Evolutionary conservation across 1,139 yeast genomes (phyloP).

Genomic region (Eremothecium gossypii): DNA sequence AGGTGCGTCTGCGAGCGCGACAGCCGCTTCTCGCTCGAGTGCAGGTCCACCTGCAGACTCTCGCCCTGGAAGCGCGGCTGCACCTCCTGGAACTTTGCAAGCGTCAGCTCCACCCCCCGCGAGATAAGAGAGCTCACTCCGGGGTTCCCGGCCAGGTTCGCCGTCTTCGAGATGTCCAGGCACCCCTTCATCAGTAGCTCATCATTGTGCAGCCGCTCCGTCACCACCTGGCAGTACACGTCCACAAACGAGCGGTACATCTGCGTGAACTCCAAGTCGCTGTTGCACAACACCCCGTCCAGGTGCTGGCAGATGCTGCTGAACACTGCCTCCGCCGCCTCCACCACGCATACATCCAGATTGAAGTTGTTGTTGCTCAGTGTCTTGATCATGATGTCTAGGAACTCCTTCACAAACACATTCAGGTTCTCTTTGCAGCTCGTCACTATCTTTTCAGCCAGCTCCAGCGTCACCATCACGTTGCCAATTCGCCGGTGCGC

Average conservation of each 20-base stretch:
- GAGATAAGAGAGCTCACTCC: conserved; percentile 22
- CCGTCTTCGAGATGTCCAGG: conserved; percentile 24
- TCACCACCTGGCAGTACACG: conserved; percentile 20
- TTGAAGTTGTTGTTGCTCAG: conserved; percentile 23
- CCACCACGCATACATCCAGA: conserved; percentile 26
- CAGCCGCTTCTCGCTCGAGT: conserved; percentile 18
- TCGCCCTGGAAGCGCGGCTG: conserved; percentile 18
- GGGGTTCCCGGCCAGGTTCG: conserved; percentile 23
- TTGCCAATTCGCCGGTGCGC: conserved; percentile 63
- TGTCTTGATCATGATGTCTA: conserved; percentile 36
- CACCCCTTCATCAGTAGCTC: conserved; percentile 27
- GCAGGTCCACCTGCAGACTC: conserved; percentile 11
- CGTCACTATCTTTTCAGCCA: conserved; percentile 58
- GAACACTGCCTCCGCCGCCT: conserved; percentile 30
- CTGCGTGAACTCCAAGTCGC: conserved; percentile 55
- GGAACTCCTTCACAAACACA: conserved; percentile 60
- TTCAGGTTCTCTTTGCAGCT: conserved; percentile 78
- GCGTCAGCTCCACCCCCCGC: conserved; percentile 19
- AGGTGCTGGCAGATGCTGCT: conserved; percentile 49
- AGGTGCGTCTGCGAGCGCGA: conserved; percentile 25
- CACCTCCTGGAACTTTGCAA: conserved; percentile 21
- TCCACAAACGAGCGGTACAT: conserved; percentile 32
- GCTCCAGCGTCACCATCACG: conserved; percentile 69
- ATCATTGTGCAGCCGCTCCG: conserved; percentile 21
- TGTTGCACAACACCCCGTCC: conserved; percentile 61